phyloP scores from a whole-genome alignment of 1,139 yeast species.

The Pichia sp. region DNA sequence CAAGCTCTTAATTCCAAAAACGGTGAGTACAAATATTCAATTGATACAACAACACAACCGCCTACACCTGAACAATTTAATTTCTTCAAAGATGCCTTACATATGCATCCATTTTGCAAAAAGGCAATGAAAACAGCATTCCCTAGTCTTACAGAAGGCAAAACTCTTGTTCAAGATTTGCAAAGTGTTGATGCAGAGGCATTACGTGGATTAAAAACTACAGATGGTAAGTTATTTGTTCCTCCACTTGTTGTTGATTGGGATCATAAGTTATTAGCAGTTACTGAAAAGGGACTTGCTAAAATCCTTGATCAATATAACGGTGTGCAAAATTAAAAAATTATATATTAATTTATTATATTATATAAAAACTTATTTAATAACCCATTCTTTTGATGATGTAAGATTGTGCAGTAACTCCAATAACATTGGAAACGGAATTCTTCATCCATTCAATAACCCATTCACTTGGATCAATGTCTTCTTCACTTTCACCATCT shows the following conservation, averaged over 20 bases:
- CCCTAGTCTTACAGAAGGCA: slow-evolving; percentile 21
- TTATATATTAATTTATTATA: not conserved
- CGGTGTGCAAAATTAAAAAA: slow-evolving; percentile 7
- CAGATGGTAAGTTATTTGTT: slow-evolving; percentile 20
- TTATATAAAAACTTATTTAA: slow-evolving; percentile 16
- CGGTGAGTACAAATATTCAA: slow-evolving; percentile 19
- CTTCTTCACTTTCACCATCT: slow-evolving; percentile 10
- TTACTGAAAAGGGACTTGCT: slow-evolving; percentile 36
- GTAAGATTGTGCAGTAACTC: slow-evolving; percentile 83
- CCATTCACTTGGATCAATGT: slow-evolving; percentile 89
- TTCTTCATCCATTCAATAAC: slow-evolving; percentile 88
- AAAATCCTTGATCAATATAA: slow-evolving; percentile 25
- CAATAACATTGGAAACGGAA: slow-evolving; percentile 73
- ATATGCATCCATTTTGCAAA: slow-evolving; percentile 26
- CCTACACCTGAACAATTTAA: slow-evolving; percentile 30
- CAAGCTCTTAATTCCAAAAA: slow-evolving; percentile 6
- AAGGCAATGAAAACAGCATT: slow-evolving; percentile 26
- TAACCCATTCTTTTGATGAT: slow-evolving; percentile 89
- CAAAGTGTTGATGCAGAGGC: slow-evolving; percentile 18
- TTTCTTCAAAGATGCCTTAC: slow-evolving; percentile 23
- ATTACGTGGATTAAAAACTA: slow-evolving; percentile 18
- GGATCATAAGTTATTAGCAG: slow-evolving; percentile 47
- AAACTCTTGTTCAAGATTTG: slow-evolving; percentile 17
- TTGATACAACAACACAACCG: slow-evolving; percentile 20
- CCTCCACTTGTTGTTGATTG: slow-evolving; percentile 56